Conservation (phyloP, 768 basidiomycete genomes). For the Suillus spraguei region DNA sequence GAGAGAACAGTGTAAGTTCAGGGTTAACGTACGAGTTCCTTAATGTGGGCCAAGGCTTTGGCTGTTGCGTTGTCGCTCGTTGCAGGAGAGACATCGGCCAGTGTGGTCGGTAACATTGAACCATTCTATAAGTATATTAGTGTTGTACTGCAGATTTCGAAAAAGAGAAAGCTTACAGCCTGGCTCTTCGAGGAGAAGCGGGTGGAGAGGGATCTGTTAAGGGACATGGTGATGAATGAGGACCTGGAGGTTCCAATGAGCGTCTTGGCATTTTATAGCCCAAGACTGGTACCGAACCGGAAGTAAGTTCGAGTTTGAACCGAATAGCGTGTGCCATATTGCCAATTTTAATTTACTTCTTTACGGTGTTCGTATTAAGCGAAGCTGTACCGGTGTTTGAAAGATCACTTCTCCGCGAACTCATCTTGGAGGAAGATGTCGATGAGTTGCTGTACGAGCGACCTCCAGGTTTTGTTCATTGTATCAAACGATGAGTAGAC, state of each 20-base stretch:
- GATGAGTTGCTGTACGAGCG: too few relatives aligned
- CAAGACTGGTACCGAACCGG: constrained; percentile 17
- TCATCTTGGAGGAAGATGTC: not conserved
- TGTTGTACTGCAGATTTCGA: too few relatives aligned
- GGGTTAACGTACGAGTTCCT: constrained; percentile 29
- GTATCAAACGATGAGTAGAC: not conserved
- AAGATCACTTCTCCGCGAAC: not conserved
- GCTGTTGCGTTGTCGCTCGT: constrained; percentile 25
- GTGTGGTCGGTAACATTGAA: constrained; percentile 16
- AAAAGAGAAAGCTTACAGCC: constrained; percentile 20
- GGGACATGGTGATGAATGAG: constrained; percentile 24
- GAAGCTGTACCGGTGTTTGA: not conserved
- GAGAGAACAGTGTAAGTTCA: not conserved
- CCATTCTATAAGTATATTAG: constrained; percentile 10
- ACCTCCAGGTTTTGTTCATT: not conserved
- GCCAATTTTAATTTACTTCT: not conserved
- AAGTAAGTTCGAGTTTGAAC: not conserved
- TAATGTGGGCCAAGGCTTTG: constrained; percentile 30
- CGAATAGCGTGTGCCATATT: not conserved
- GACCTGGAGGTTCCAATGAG: not conserved
- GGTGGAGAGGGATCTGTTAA: constrained; percentile 31
- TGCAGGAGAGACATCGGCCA: constrained; percentile 14
- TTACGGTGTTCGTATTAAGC: not conserved
- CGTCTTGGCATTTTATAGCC: constrained; percentile 24
- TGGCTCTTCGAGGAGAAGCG: constrained; percentile 32